Percentiles rank a stretch among this genome's conserved stretches.
Evolutionary conservation across 257 asterid genomes (phyloP).

Genomic region (Gynochthodes officinalis): DNA sequence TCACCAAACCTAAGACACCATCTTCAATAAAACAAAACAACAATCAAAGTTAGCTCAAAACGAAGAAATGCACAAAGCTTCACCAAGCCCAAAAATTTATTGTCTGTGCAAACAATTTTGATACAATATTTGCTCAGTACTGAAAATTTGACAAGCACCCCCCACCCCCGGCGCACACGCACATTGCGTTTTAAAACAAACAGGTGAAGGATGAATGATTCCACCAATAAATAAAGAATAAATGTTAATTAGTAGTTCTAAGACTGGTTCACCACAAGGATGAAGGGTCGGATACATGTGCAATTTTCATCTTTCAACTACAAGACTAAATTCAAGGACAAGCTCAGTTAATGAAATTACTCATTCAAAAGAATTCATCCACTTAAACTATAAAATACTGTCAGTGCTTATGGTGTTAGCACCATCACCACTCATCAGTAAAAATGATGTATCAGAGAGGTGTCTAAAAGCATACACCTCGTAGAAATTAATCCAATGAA

Average conservation of each 20-base stretch:
- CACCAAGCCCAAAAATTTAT: background rate
- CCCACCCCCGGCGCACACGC: too few species aligned
- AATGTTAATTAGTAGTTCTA: background rate
- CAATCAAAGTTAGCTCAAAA: background rate
- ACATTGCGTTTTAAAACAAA: background rate
- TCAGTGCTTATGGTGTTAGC: too few species aligned
- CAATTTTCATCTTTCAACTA: background rate
- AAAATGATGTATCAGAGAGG: background rate
- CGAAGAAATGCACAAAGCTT: too few species aligned
- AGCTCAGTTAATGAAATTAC: background rate
- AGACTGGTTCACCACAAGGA: background rate
- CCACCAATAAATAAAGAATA: background rate
- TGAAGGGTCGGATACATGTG: background rate
- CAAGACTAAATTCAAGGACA: background rate
- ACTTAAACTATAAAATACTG: background rate
- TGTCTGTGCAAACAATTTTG: background rate
- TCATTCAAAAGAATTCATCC: background rate
- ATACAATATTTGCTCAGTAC: background rate
- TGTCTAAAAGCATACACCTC: background rate
- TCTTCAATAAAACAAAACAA: background rate
- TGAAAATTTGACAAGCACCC: background rate
- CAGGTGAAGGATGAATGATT: background rate
- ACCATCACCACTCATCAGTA: too few species aligned
- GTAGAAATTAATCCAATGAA: too few species aligned
- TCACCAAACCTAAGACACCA: background rate